phyloP scores from a whole-genome alignment of 352 stramenopile genomes.

The Aphanomyces astaci region DNA sequence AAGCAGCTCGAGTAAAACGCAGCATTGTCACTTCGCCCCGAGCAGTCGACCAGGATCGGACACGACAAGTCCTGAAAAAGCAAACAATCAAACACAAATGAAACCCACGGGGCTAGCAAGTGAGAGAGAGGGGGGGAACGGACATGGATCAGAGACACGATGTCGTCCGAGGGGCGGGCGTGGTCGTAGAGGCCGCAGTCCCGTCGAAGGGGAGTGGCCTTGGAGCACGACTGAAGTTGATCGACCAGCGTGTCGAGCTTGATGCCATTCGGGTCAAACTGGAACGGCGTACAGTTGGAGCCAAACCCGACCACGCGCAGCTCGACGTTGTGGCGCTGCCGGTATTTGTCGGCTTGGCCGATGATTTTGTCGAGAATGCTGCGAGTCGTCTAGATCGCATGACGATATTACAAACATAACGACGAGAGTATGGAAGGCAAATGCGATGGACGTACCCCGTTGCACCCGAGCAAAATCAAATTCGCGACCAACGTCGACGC shows the following conservation, averaged over 20 bases:
- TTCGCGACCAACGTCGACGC: slow-evolving; percentile 66
- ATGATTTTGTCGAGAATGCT: slow-evolving; percentile 54
- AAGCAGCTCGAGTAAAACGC: slow-evolving; percentile 54
- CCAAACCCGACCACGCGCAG: slow-evolving; percentile 65
- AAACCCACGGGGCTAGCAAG: not conserved
- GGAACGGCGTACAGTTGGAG: slow-evolving; percentile 50
- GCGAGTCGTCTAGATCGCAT: slow-evolving; percentile 39
- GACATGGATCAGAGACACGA: not conserved
- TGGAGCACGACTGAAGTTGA: slow-evolving; percentile 34
- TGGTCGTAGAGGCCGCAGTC: slow-evolving; percentile 28
- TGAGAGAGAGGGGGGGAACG: slow-evolving; percentile 3
- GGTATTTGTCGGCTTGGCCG: slow-evolving; percentile 51
- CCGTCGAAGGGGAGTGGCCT: not conserved
- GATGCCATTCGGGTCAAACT: slow-evolving; percentile 50
- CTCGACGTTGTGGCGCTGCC: slow-evolving; percentile 54
- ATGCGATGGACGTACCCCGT: slow-evolving; percentile 48
- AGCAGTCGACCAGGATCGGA: slow-evolving; percentile 67
- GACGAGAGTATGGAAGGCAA: not conserved
- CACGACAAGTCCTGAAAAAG: slow-evolving; percentile 51
- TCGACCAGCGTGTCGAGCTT: slow-evolving; percentile 38
- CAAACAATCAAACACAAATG: not conserved
- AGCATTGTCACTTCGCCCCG: slow-evolving; percentile 40
- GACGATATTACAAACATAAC: not conserved
- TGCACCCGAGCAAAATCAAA: slow-evolving; percentile 61
- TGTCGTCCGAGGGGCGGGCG: slow-evolving; percentile 27